Percentiles rank a stretch among this genome's conserved stretches.
Evolutionary conservation across 164 flowering plant species (phyloP).

Genomic region (Vitis labrusca): DNA sequence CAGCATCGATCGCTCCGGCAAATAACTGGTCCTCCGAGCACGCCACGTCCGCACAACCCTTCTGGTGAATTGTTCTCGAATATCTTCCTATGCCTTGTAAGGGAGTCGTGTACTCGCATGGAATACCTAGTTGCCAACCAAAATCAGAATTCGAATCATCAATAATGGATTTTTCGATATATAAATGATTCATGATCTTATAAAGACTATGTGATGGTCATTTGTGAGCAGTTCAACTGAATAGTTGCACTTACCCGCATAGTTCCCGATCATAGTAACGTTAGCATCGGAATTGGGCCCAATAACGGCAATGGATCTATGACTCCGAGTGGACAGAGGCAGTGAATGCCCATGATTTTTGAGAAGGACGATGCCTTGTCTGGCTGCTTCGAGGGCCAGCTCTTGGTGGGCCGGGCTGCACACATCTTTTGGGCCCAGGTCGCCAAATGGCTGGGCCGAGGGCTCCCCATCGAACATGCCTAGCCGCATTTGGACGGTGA

Average conservation of each 20-base stretch:
- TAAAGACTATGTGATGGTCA: too few relatives aligned
- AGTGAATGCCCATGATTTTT: constrained; percentile 60
- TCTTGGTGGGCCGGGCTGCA: constrained; percentile 64
- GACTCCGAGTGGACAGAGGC: constrained; percentile 51
- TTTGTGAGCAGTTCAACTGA: too few relatives aligned
- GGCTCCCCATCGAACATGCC: constrained; percentile 92
- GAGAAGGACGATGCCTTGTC: constrained; percentile 87
- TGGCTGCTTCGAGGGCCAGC: constrained; percentile 86
- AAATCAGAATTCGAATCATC: background rate
- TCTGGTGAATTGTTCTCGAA: constrained; percentile 50
- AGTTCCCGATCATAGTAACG: constrained; percentile 85
- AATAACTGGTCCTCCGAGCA: constrained; percentile 48
- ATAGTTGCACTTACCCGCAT: constrained; percentile 42
- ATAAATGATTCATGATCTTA: background rate
- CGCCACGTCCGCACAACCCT: constrained; percentile 64
- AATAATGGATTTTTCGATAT: background rate
- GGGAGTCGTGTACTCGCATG: constrained; percentile 80
- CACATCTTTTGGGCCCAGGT: constrained; percentile 63
- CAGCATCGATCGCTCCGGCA: constrained; percentile 57
- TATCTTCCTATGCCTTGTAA: constrained; percentile 69
- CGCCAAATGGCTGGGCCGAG: constrained; percentile 52
- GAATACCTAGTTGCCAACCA: constrained; percentile 46
- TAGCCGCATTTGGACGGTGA: constrained; percentile 83
- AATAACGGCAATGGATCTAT: constrained; percentile 70
- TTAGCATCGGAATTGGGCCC: constrained; percentile 85